Conservation (phyloP, 2,329 filamentous ascomycete genomes). For the Sphaerostilbella broomeana region DNA sequence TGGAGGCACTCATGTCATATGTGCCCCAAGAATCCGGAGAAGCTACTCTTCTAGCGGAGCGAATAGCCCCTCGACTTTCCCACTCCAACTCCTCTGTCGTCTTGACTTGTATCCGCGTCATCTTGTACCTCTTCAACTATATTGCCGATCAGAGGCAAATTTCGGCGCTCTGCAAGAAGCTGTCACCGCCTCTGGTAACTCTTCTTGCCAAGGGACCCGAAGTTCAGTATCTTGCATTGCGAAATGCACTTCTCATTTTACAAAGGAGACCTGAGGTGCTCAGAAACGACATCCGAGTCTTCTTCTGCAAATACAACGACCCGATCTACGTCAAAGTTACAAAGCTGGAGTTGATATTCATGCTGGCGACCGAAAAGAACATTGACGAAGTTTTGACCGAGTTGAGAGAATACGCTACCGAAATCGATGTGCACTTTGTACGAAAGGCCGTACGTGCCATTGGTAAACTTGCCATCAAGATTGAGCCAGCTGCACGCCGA, state of each 20-base stretch:
- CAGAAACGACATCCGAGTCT: slow-evolving; percentile 93
- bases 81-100: slow-evolving; percentile 97
- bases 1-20: slow-evolving; percentile 96
- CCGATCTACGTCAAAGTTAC: slow-evolving; percentile 99
- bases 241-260: slow-evolving; percentile 89
- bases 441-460: slow-evolving; percentile 96
- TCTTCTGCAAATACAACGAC: slow-evolving; percentile 99
- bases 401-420: slow-evolving; percentile 90
- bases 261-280: slow-evolving; percentile 89
- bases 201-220: slow-evolving; percentile 93
- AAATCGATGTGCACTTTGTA: slow-evolving; percentile 98
- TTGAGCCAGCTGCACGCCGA: slow-evolving; percentile 81
- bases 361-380: slow-evolving; percentile 92
- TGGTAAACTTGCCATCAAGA: slow-evolving; percentile 97
- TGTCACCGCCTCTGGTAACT: slow-evolving; percentile 91
- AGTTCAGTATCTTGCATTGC: slow-evolving; percentile 92
- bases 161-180: slow-evolving; percentile 77
- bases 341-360: slow-evolving; percentile 97
- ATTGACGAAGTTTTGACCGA: slow-evolving; percentile 94
- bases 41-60: slow-evolving; percentile 81
- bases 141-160: slow-evolving; percentile 89
- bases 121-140: slow-evolving; percentile 98
- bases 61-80: slow-evolving; percentile 89
- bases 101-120: slow-evolving; percentile 89
- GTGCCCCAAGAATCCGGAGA: slow-evolving; percentile 87